Conservation (phyloP, 163 green algal species). For the Scenedesmus sp. region DNA sequence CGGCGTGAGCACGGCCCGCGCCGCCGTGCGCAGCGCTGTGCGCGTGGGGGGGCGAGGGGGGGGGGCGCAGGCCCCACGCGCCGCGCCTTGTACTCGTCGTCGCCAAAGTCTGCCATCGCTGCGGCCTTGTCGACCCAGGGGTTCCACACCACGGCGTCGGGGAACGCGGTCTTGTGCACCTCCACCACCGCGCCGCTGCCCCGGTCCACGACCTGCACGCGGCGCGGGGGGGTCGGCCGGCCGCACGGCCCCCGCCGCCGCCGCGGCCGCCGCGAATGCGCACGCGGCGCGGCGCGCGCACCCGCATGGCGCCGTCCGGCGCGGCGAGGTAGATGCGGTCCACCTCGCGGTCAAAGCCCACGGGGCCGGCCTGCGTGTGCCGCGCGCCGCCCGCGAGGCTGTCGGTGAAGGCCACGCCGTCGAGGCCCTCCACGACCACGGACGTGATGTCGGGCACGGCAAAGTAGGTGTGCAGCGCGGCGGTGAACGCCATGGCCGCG, state of each 20-base stretch:
- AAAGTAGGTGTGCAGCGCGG: constrained; percentile 93
- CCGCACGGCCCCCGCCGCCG: too few species aligned
- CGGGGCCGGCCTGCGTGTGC: constrained; percentile 33
- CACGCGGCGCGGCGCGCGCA: constrained; percentile 29
- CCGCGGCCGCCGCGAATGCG: too few species aligned
- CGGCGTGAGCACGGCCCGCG: background rate
- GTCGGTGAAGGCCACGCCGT: constrained; percentile 77
- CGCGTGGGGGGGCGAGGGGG: background rate
- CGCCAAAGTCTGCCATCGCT: constrained; percentile 85
- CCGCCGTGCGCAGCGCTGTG: background rate
- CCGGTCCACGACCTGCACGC: constrained; percentile 18
- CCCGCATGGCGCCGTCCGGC: constrained; percentile 61
- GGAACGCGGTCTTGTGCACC: constrained; percentile 67
- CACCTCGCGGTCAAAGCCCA: constrained; percentile 73
- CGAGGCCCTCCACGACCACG: constrained; percentile 67
- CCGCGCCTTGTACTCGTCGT: constrained; percentile 88
- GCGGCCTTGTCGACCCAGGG: constrained; percentile 88
- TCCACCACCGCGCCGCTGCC: constrained; percentile 18
- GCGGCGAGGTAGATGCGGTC: constrained; percentile 87
- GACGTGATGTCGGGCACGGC: constrained; percentile 58
- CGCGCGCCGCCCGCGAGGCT: constrained; percentile 57
- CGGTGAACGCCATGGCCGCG: constrained; percentile 73
- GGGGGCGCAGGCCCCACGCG: too few species aligned
- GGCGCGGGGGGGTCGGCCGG: too few species aligned
- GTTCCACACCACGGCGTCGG: constrained; percentile 94